A percentile compares a stretch with the other conserved stretches of the same genome.
phyloP scores from a whole-genome alignment of 805 yeast species.

The Saccharomyces kudriavzevii region DNA sequence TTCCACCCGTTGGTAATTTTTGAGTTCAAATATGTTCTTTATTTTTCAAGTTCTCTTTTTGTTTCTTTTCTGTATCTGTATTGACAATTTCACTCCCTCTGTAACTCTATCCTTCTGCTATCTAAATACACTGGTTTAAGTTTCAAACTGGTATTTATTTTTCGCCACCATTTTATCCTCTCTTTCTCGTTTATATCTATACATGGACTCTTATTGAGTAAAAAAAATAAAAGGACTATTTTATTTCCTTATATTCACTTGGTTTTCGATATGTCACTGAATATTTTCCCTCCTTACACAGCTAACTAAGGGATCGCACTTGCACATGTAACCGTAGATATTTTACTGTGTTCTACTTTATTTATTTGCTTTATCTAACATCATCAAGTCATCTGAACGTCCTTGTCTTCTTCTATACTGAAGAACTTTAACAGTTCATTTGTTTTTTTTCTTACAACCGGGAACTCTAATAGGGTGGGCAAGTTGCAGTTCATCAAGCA shows the following conservation, averaged over 20 bases:
- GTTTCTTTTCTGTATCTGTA: neutral
- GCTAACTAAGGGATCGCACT: neutral
- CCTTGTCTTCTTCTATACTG: neutral
- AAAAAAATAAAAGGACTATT: neutral
- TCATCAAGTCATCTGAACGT: neutral
- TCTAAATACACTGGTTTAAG: neutral
- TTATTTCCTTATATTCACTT: neutral
- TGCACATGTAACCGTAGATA: neutral
- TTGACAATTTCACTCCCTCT: neutral
- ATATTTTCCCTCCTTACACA: neutral
- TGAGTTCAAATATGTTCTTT: neutral
- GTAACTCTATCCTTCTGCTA: neutral
- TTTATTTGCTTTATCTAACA: neutral
- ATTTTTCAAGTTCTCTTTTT: neutral
- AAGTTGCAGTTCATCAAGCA: conserved; percentile 4
- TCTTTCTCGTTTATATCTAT: neutral
- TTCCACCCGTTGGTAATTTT: neutral
- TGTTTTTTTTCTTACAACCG: neutral
- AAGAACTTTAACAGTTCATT: neutral
- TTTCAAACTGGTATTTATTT: neutral
- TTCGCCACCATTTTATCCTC: neutral
- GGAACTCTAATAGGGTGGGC: conserved; percentile 5
- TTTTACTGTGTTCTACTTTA: neutral
- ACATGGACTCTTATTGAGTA: neutral
- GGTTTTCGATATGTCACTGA: neutral